Evolutionary conservation across 805 yeast genomes (phyloP), one percentile per base, ranked within the genome.

Genomic region (Starmerella stigmatis): DNA sequence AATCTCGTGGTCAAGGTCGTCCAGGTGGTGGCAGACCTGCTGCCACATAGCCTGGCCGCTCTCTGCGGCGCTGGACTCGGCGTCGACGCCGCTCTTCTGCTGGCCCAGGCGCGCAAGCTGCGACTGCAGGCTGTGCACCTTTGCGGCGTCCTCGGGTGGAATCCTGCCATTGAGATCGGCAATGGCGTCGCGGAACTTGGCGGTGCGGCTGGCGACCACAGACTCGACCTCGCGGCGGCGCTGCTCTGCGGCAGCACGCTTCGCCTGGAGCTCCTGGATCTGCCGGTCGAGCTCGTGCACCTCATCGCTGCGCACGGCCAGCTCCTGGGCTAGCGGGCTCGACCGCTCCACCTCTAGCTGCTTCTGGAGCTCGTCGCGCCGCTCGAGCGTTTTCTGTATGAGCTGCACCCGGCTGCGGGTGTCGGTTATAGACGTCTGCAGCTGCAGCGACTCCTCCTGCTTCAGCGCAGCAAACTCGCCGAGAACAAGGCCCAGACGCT

Each of bases 1-100:
- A 16, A 57, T 41, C 8, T 50, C 48, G 4, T 38, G 9, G 41
- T 59, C 62, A 3, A 58, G 44, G 6, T 46, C 53, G 19, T 43
- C 44, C 13, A 46, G 38, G n/a, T 41, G 43, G 8, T n/a, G 17
- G 12, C 39, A 32, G n/a, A 41, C 55, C 19, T 36, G 20, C 15
- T 13, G 28, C 53, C 52, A 50, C 27, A 43, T 37, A 27, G 12
- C 38, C 20, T n/a, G 17, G 15, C 56, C 56, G 3, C 36, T 35
- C 6, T 17, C 12, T 3, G 52, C 51, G 3, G 56, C 56, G 17
- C 47, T 50, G 2, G 41, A n/a, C 40, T 55, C 57, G 3, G 41
- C 22, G 6, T 38, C 41, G n/a, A 31, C 29, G 6, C 27, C 39
- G 10, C 44, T 40, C 22, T 39, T 36, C 27, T 41, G 43, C 30